Conservation (phyloP, 106 monocot genomes). For the Dendrobium huoshanense region DNA sequence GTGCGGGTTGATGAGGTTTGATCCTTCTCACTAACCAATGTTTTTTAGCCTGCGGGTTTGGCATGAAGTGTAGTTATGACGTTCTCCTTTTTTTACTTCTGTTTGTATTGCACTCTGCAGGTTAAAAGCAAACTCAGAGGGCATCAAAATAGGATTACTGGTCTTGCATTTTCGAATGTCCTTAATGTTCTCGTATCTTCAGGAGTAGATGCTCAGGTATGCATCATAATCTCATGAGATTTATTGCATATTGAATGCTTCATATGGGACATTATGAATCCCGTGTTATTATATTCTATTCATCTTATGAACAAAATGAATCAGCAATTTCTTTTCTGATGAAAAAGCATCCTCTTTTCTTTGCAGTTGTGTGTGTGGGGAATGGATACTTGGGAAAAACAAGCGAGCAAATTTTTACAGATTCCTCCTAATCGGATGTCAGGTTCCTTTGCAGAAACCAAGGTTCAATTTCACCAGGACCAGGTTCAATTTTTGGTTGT, state of each 20-base stretch:
- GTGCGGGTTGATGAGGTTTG: constrained; percentile 55
- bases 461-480: constrained; percentile 37
- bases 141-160: constrained; percentile 60
- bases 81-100: neutral
- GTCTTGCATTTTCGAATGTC: constrained; percentile 52
- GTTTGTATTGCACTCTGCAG: constrained; percentile 19
- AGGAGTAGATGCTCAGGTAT: constrained; percentile 71
- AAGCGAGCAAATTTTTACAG: constrained; percentile 21
- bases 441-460: constrained; percentile 20
- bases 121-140: constrained; percentile 58
- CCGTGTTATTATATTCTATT: too few species aligned
- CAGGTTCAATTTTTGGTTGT: constrained; percentile 32
- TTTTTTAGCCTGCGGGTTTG: neutral
- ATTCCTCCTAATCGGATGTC: constrained; percentile 20
- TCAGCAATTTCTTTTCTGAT: neutral
- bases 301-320: neutral
- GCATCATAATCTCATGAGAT: neutral
- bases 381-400: constrained; percentile 29
- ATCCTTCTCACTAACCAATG: neutral
- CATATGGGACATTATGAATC: neutral
- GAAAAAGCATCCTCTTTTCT: neutral
- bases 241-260: neutral
- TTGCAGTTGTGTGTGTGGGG: constrained; percentile 38
- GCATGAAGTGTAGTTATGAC: neutral
- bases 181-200: constrained; percentile 67